phyloP scores from a whole-genome alignment of 495 filamentous ascomycete genomes.

The Saxophila tyrrhenica region DNA sequence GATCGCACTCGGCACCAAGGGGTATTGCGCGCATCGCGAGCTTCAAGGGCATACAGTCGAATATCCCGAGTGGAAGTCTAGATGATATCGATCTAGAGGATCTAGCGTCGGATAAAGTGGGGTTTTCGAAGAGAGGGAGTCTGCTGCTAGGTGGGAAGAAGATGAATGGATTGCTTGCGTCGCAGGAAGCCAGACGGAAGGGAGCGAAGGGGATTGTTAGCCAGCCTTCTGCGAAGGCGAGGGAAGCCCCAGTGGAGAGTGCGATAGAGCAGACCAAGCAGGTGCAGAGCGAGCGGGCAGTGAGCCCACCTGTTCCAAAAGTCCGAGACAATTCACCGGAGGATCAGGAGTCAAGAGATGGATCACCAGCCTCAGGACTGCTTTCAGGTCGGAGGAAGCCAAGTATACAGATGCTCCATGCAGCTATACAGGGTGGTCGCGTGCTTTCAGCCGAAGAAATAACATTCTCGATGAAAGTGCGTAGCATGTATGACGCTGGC shows the following conservation, averaged over 20 bases:
- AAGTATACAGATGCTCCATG: conserved; percentile 15
- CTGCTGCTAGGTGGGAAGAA: conserved; percentile 49
- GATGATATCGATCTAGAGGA: conserved; percentile 33
- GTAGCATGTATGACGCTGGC: conserved; percentile 81
- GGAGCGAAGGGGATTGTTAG: not conserved
- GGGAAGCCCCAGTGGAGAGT: not conserved
- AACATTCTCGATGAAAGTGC: conserved; percentile 75
- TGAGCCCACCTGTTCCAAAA: not conserved
- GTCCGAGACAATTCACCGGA: not conserved
- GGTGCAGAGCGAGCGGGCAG: not conserved
- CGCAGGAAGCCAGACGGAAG: conserved; percentile 6
- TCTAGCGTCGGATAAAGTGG: conserved; percentile 39
- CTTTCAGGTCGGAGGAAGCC: conserved; percentile 13
- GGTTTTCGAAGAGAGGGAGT: conserved; percentile 55
- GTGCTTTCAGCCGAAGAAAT: conserved; percentile 69
- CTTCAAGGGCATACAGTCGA: conserved; percentile 44
- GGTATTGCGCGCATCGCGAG: conserved; percentile 10
- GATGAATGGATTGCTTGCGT: conserved; percentile 25
- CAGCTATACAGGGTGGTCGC: conserved; percentile 15
- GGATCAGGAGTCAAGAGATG: not conserved
- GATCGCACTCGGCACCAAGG: not conserved
- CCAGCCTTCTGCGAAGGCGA: not conserved
- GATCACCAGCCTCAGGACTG: conserved; percentile 1
- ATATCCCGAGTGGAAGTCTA: conserved; percentile 44
- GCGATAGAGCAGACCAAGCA: not conserved